Conservation (phyloP, 2,329 filamentous ascomycete species). For the Monosporascus sp. region DNA sequence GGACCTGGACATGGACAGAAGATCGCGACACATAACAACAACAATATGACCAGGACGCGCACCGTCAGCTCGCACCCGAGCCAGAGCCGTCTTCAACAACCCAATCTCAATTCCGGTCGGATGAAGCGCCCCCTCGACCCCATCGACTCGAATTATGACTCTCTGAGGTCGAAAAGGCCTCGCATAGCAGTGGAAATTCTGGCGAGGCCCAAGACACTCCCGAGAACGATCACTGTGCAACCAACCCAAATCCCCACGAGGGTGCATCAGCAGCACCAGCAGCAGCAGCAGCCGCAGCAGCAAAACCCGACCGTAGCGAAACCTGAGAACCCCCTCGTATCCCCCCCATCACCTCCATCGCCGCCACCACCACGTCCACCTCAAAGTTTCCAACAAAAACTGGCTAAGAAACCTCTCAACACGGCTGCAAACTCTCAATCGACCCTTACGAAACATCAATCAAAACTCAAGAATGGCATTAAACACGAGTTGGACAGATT, state of each 20-base stretch:
- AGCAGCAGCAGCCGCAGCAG: conserved; percentile 5
- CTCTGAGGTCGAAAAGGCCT: conserved; percentile 42
- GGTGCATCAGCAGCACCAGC: conserved; percentile 5
- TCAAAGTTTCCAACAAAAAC: conserved; percentile 8
- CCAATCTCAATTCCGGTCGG: conserved; percentile 27
- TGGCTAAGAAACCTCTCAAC: conserved; percentile 12
- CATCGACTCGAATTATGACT: conserved; percentile 39
- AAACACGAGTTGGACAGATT: conserved; percentile 55
- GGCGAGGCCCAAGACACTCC: conserved; percentile 21
- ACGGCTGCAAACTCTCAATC: conserved; percentile 20
- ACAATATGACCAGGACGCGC: conserved; percentile 12
- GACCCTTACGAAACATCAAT: conserved; percentile 44
- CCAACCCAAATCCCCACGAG: conserved; percentile 13
- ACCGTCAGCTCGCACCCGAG: conserved; percentile 14
- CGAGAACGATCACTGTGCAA: conserved; percentile 22
- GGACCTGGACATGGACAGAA: conserved; percentile 15
- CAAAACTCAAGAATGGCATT: conserved; percentile 57
- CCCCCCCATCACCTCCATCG: conserved; percentile 13
- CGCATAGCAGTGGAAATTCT: conserved; percentile 51
- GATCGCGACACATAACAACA: conserved; percentile 12
- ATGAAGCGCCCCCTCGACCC: conserved; percentile 45
- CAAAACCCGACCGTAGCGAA: conserved; percentile 16
- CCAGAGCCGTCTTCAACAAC: conserved; percentile 27
- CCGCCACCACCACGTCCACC: conserved; percentile 10
- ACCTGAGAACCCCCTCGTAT: conserved; percentile 16